These are phyloP conservation scores for Volvariella volvacea DNA, from an alignment of 1,284 basidiomycete genomes.

Conservation along the genomic window DNA sequence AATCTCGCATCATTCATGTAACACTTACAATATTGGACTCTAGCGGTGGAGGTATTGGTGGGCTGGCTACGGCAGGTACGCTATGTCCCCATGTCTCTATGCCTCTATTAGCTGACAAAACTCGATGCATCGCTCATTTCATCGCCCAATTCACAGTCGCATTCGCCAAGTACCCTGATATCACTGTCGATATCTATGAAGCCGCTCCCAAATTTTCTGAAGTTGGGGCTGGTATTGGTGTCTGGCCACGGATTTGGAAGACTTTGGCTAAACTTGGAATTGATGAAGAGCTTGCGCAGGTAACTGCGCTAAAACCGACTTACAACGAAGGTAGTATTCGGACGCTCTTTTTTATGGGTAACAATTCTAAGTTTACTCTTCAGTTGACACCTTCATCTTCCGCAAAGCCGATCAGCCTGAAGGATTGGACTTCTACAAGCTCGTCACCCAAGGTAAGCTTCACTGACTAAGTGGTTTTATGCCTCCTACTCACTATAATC, in stretches of 20 bases:
- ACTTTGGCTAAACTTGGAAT: conserved; percentile 33
- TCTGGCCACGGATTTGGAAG: conserved; percentile 36
- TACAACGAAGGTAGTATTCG: conserved; percentile 16
- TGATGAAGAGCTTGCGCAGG: conserved; percentile 26
- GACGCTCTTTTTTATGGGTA: neutral
- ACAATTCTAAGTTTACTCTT: neutral
- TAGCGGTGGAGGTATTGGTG: neutral
- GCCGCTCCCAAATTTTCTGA: conserved; percentile 22
- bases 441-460: conserved; percentile 27
- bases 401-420: conserved; percentile 34
- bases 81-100: no score
- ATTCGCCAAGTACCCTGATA: neutral
- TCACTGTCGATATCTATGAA: conserved; percentile 1
- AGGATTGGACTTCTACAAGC: conserved; percentile 27
- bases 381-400: conserved; percentile 28
- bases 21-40: neutral
- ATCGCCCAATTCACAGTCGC: neutral
- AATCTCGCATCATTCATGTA: neutral
- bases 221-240: conserved; percentile 37
- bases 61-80: neutral
- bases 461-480: neutral
- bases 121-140: neutral
- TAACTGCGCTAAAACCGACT: conserved; percentile 21
- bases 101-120: no score
- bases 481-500: neutral